Evolutionary conservation across 2,329 filamentous ascomycete genomes (phyloP), one percentile per base, ranked within the genome.

Genomic region (Sphaerulina populicola): DNA sequence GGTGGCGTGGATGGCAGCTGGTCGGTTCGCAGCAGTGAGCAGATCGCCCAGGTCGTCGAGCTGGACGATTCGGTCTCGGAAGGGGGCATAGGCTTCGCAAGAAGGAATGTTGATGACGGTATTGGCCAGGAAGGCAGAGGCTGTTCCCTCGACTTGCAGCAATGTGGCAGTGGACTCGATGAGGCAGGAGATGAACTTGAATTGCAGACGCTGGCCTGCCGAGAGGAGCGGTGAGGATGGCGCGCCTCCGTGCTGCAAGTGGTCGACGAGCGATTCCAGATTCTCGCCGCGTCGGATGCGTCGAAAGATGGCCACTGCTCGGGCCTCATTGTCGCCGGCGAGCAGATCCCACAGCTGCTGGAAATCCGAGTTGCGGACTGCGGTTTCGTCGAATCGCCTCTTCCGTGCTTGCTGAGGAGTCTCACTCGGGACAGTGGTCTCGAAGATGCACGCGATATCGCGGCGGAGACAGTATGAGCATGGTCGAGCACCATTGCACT

Each of bases 361-460:
- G 10, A 50, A 50, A n/a, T 45, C 41, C 23, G 44, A 23, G 2
- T 14, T 29, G 14, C 40, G 41, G 21, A 27, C 18, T 6, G 48
- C 15, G 9, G 44, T 23, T 31, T 50, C 48, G 11, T 44, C 18
- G 18, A 39, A 38, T 15, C 35, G 27, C 14, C 48, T 40, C 27
- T 50, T 50, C 12, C 41, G 31, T 11, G 48, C 42, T 35, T 50
- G 48, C 18, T 50, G 48, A 10, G 48, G 48, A 8, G 48, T 50
- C 33, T 44, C 42, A 41, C 27, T 40, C 9, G 48, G 41, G 11
- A 49, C 12, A 8, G 41, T 45, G 23, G 31, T 50, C 21, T 50
- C 48, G n/a, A 38, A 50, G 10, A 41, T 14, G 40, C 48, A 50
- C 30, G 39, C 41, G 33, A 50, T 27, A n/a, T 41, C 37, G 11